Evolutionary conservation across 2,329 filamentous ascomycete species (phyloP).

Genomic region (Madurella fahalii): DNA sequence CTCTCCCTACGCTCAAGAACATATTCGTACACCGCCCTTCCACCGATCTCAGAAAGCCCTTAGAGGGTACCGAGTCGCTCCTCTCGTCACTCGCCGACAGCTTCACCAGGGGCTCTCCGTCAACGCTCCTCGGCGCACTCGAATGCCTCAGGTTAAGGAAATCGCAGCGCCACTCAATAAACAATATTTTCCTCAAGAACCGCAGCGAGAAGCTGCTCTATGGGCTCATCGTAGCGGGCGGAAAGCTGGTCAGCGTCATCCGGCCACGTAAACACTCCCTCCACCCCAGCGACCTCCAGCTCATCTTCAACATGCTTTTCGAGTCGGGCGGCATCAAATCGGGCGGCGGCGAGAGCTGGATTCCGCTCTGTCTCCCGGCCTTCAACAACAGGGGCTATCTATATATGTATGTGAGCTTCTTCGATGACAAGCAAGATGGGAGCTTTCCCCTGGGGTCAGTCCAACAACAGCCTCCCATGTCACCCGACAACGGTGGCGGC

Average conservation of each 20-base stretch:
- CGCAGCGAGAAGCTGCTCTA: constrained; percentile 79
- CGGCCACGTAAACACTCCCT: constrained; percentile 91
- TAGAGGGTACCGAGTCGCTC: constrained; percentile 87
- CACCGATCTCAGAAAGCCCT: constrained; percentile 83
- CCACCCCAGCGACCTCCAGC: constrained; percentile 89
- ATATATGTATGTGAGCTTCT: constrained; percentile 99
- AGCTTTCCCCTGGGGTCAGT: constrained; percentile 36
- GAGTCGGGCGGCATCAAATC: constrained; percentile 89
- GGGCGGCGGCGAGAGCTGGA: constrained; percentile 92
- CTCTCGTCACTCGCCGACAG: constrained; percentile 90
- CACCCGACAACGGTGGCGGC: neutral
- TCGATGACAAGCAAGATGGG: constrained; percentile 57
- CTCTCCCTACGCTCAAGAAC: constrained; percentile 76
- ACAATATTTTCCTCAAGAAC: constrained; percentile 77
- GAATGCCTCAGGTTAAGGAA: constrained; percentile 93
- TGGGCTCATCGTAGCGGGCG: constrained; percentile 87
- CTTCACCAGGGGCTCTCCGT: constrained; percentile 89
- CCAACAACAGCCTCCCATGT: constrained; percentile 27
- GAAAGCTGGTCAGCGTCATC: constrained; percentile 89
- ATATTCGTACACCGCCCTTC: constrained; percentile 89
- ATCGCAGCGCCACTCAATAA: constrained; percentile 78
- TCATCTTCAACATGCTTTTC: constrained; percentile 99
- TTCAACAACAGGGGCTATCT: constrained; percentile 97
- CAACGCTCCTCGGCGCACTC: constrained; percentile 79
- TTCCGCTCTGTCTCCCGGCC: constrained; percentile 88